A percentile compares a stretch with the other conserved stretches of the same genome.
Conservation (phyloP, 768 basidiomycete species). For the Rhodotorula toruloides region DNA sequence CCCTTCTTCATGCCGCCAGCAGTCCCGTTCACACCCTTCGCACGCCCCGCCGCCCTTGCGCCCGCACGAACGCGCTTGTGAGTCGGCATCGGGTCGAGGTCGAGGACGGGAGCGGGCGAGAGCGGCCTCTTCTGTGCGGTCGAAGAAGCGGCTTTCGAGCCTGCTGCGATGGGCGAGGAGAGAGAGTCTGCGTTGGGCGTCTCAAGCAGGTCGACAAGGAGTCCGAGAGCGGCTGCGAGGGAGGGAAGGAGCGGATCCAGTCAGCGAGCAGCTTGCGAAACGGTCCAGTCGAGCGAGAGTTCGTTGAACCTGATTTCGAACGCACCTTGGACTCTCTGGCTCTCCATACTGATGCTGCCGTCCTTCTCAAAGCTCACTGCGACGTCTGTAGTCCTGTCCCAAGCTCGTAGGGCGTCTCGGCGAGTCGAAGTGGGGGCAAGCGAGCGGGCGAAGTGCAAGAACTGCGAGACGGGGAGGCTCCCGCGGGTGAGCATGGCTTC, state of each 20-base stretch:
- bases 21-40: background rate
- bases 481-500: no score
- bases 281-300: no score
- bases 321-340: conserved; percentile 1
- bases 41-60: no score
- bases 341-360: background rate
- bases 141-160: background rate
- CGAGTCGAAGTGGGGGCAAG: background rate
- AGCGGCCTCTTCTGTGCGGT: background rate
- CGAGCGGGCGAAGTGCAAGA: background rate
- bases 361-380: background rate
- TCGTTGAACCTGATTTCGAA: no score
- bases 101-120: background rate
- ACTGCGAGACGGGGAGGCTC: no score
- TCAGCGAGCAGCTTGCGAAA: background rate
- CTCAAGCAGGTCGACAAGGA: background rate
- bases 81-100: background rate
- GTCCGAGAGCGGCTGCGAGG: background rate
- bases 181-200: background rate
- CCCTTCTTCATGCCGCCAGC: background rate
- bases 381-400: background rate
- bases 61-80: background rate
- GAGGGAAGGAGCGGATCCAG: background rate
- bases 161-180: fast-evolving
- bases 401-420: conserved; percentile 1